A percentile compares a stretch with the other conserved stretches of the same genome.
phyloP scores from a whole-genome alignment of 257 asterid genomes.

The Cordia subcordata region DNA sequence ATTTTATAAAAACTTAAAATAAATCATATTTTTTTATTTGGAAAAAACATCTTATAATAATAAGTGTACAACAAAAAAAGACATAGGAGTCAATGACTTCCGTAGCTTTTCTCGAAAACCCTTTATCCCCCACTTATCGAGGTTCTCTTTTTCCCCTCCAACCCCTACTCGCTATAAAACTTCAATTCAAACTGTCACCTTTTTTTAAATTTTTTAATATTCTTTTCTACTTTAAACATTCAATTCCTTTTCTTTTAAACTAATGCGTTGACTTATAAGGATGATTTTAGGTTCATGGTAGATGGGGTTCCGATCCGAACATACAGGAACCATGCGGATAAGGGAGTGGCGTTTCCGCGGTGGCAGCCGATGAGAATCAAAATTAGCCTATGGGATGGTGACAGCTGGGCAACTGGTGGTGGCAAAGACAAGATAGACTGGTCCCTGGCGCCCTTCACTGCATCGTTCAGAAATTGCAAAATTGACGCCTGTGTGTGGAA shows the following conservation, averaged over 20 bases:
- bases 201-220: no score
- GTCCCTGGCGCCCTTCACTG: conserved; percentile 61
- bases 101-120: no score
- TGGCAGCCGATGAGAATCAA: conserved; percentile 56
- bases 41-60: no score
- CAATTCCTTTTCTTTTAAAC: not conserved
- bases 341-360: conserved; percentile 61
- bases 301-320: conserved; percentile 91
- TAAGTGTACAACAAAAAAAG: no score
- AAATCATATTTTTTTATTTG: no score
- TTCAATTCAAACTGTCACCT: no score
- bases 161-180: no score
- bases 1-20: no score
- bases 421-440: conserved; percentile 60
- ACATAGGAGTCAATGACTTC: no score
- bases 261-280: not conserved
- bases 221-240: no score
- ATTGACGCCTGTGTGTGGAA: conserved; percentile 78
- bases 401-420: conserved; percentile 74
- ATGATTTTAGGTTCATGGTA: conserved; percentile 60
- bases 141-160: no score
- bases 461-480: conserved; percentile 38
- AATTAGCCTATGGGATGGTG: conserved; percentile 67
- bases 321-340: conserved; percentile 65
- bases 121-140: no score